Evolutionary conservation across 345 rosid species (phyloP).

Genomic region (Pistacia integerrima): DNA sequence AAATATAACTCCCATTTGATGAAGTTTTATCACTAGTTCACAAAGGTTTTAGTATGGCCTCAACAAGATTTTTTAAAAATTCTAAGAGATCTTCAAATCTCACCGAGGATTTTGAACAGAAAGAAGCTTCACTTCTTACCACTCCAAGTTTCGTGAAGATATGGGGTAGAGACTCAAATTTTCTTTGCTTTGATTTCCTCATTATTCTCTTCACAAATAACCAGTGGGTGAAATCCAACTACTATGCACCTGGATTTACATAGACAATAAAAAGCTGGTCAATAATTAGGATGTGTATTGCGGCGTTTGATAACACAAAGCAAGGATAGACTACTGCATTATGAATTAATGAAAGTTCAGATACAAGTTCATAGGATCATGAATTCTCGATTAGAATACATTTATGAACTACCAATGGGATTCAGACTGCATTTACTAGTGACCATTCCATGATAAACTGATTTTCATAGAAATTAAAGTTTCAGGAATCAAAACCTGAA

Average conservation of each 20-base stretch:
- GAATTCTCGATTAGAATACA: not conserved
- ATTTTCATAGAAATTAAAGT: too few species aligned
- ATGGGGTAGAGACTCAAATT: conserved; percentile 36
- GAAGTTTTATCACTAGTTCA: not conserved
- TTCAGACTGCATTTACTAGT: conserved; percentile 49
- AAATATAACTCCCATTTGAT: not conserved
- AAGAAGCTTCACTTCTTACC: conserved; percentile 47
- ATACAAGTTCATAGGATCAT: not conserved
- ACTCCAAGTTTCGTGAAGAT: conserved; percentile 59
- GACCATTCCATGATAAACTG: conserved; percentile 16
- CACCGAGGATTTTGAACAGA: not conserved
- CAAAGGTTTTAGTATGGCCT: not conserved
- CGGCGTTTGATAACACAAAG: not conserved
- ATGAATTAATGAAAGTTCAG: not conserved
- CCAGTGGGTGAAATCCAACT: conserved; percentile 58
- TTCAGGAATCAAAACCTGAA: too few species aligned
- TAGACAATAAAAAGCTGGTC: not conserved
- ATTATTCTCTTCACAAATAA: conserved; percentile 29
- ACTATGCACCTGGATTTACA: conserved; percentile 59
- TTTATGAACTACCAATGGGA: not conserved
- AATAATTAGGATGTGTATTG: not conserved
- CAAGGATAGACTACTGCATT: not conserved
- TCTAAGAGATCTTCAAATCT: too few species aligned
- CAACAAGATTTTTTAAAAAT: not conserved
- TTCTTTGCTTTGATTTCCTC: conserved; percentile 35